A percentile compares a stretch with the other conserved stretches of the same genome.
Conservation (phyloP, 345 rosid species). For the Excoecaria agallocha region DNA sequence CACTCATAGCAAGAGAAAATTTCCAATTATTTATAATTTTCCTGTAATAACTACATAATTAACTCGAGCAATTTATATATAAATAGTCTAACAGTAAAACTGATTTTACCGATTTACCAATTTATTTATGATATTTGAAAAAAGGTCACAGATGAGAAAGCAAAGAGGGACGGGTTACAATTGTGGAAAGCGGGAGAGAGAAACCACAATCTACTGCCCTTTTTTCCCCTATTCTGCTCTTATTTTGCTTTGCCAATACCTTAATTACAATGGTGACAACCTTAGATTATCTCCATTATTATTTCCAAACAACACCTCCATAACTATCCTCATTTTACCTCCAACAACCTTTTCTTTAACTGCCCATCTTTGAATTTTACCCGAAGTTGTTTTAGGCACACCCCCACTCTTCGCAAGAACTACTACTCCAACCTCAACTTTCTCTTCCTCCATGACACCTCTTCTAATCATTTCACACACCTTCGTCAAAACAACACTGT, state of each 20-base stretch:
- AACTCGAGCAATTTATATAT: too few relatives aligned
- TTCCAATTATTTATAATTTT: too few relatives aligned
- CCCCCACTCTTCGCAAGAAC: conserved; percentile 43
- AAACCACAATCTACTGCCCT: neutral
- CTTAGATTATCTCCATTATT: neutral
- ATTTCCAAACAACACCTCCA: conserved; percentile 27
- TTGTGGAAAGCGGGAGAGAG: neutral
- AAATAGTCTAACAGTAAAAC: neutral
- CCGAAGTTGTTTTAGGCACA: conserved; percentile 59
- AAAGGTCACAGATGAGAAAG: conserved; percentile 25
- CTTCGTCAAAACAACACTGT: conserved; percentile 16
- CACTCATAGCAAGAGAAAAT: too few relatives aligned
- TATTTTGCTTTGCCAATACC: neutral
- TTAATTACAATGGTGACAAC: neutral
- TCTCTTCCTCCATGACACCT: conserved; percentile 32
- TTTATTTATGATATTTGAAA: too few relatives aligned
- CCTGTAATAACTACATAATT: too few relatives aligned
- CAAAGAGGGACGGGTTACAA: conserved; percentile 12
- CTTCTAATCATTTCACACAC: conserved; percentile 39
- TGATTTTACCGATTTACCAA: too few relatives aligned
- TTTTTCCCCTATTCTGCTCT: neutral
- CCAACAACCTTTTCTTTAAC: conserved; percentile 36
- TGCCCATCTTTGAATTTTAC: conserved; percentile 59
- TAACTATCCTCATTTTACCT: conserved; percentile 36
- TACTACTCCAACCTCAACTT: conserved; percentile 39